These are phyloP conservation scores for Flaveria brownii DNA, from an alignment of 129 eudicot genomes.

Conservation along the genomic window DNA sequence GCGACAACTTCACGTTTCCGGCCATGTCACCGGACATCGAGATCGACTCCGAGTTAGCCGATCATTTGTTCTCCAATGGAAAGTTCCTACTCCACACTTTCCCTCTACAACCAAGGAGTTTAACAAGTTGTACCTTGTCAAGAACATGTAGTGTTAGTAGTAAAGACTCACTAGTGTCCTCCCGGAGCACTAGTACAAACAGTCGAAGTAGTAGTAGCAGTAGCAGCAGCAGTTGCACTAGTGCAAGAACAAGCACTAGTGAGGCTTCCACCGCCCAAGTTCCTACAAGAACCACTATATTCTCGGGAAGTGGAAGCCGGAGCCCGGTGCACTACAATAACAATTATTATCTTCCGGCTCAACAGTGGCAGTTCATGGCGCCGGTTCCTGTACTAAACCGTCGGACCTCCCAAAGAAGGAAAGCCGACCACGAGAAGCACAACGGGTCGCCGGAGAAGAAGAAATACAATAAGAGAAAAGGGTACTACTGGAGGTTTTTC, in stretches of 20 bases:
- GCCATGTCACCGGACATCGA: slow-evolving; percentile 36
- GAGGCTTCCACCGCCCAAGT: slow-evolving; percentile 41
- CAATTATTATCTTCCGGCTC: slow-evolving; percentile 41
- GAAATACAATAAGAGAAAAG: slow-evolving; percentile 16
- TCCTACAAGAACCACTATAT: neutral
- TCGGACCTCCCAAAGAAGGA: slow-evolving; percentile 37
- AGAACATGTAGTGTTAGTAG: slow-evolving; percentile 52
- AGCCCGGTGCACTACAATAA: slow-evolving; percentile 28
- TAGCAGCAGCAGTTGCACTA: slow-evolving; percentile 50
- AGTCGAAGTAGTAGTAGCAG: slow-evolving; percentile 50
- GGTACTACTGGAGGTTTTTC: slow-evolving; percentile 52
- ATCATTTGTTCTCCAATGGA: slow-evolving; percentile 68
- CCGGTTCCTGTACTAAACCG: slow-evolving; percentile 49
- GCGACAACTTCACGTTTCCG: slow-evolving; percentile 63
- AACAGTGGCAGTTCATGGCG: slow-evolving; percentile 68
- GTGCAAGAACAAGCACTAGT: slow-evolving; percentile 64
- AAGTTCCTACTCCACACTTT: slow-evolving; percentile 63
- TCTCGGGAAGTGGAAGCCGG: slow-evolving; percentile 5
- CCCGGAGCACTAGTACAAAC: slow-evolving; percentile 64
- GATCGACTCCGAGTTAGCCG: slow-evolving; percentile 55
- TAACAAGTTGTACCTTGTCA: slow-evolving; percentile 33
- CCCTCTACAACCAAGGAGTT: slow-evolving; percentile 37
- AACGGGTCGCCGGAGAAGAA: slow-evolving; percentile 25
- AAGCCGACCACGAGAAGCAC: slow-evolving; percentile 23
- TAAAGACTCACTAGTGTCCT: slow-evolving; percentile 53